These are phyloP conservation scores for Fraxinus nigra DNA, from an alignment of 305 asterid genomes.

Conservation along the genomic window DNA sequence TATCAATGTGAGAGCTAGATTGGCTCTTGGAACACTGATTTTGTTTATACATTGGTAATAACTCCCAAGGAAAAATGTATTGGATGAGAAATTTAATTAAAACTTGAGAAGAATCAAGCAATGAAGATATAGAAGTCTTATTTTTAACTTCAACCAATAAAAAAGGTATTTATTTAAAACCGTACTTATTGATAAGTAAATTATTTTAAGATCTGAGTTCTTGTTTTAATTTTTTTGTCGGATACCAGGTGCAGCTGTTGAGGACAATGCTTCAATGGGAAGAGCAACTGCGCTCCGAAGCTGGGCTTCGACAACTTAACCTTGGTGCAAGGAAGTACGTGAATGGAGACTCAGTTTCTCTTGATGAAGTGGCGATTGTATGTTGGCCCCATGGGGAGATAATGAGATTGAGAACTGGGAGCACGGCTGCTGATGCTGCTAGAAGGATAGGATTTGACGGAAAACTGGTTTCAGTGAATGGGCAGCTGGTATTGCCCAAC, in stretches of 20 bases:
- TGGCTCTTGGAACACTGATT: background rate
- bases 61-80: background rate
- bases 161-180: background rate
- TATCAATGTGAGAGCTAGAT: background rate
- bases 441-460: constrained; percentile 76
- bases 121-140: background rate
- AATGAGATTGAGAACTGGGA: constrained; percentile 75
- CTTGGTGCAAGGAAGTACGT: constrained; percentile 23
- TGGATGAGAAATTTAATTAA: background rate
- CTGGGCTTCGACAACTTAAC: constrained; percentile 43
- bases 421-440: constrained; percentile 97
- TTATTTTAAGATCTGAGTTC: background rate
- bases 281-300: constrained; percentile 79
- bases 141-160: background rate
- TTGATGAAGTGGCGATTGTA: constrained; percentile 75
- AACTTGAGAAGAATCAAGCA: background rate
- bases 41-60: background rate
- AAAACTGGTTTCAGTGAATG: constrained; percentile 75
- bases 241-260: constrained; percentile 61
- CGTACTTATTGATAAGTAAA: background rate
- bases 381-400: constrained; percentile 94
- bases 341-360: constrained; percentile 33
- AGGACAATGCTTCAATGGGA: constrained; percentile 99
- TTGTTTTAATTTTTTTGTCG: background rate
- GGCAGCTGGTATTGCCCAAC: constrained; percentile 75